Percentiles rank a stretch among this genome's conserved stretches.
Conservation (phyloP, 176 grass and related monocot species). For the Poa annua region DNA sequence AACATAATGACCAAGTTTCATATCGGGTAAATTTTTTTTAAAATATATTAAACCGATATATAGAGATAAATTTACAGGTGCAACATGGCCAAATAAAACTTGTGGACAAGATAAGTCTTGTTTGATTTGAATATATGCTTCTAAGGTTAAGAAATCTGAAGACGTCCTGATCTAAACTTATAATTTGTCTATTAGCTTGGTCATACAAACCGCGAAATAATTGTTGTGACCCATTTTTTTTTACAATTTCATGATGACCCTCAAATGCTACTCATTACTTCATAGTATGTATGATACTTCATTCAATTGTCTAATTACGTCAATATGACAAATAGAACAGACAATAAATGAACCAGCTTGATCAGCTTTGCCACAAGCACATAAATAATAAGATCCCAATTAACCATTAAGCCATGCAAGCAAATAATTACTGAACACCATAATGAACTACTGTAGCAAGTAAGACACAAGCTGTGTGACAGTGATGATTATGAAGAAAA, state of each 20-base stretch:
- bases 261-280: neutral
- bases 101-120: neutral
- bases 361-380: neutral
- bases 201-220: neutral
- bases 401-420: neutral
- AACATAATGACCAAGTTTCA: neutral
- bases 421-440: neutral
- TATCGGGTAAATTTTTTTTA: neutral
- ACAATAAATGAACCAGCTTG: neutral
- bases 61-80: neutral
- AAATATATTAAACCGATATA: neutral
- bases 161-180: neutral
- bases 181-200: neutral
- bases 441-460: neutral
- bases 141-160: neutral
- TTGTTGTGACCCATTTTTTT: neutral
- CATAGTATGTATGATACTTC: neutral
- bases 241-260: neutral
- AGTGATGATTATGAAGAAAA: neutral
- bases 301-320: neutral
- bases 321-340: neutral
- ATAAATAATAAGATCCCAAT: neutral
- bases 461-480: neutral
- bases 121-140: neutral
- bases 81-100: neutral